Conservation (phyloP, 768 basidiomycete species). For the Boletellus ananiceps region DNA sequence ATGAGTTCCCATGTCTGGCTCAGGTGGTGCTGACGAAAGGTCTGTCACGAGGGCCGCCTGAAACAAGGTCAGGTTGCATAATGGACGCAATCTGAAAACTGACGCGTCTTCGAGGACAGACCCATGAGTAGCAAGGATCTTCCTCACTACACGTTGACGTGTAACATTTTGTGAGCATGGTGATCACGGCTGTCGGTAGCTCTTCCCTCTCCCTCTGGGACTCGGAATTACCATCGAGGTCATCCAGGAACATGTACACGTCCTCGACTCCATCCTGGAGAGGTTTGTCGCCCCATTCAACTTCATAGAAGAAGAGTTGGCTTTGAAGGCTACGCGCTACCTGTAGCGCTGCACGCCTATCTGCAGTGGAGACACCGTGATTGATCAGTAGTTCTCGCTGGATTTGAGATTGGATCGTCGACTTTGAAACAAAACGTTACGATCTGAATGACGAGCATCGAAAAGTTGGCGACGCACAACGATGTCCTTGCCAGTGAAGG, state of each 20-base stretch:
- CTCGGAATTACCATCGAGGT: constrained; percentile 63
- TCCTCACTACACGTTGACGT: constrained; percentile 82
- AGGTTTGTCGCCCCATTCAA: constrained; percentile 85
- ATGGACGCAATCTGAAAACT: constrained; percentile 11
- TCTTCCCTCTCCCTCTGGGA: constrained; percentile 58
- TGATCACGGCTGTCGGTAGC: constrained; percentile 87
- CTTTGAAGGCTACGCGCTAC: constrained; percentile 88
- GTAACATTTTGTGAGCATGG: constrained; percentile 87
- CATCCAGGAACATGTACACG: constrained; percentile 90
- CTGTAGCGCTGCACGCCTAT: constrained; percentile 78
- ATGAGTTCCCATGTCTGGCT: constrained; percentile 27
- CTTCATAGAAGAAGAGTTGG: constrained; percentile 94
- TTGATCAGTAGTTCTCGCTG: constrained; percentile 77
- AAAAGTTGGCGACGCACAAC: constrained; percentile 56
- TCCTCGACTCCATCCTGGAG: constrained; percentile 88
- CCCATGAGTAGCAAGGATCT: constrained; percentile 73
- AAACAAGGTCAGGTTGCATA: constrained; percentile 12
- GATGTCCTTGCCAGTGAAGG: constrained; percentile 93
- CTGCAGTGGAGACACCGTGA: constrained; percentile 68
- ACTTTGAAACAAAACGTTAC: constrained; percentile 42
- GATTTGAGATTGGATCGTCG: constrained; percentile 83
- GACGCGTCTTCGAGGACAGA: constrained; percentile 68
- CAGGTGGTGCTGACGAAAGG: constrained; percentile 11
- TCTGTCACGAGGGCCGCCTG: constrained; percentile 26
- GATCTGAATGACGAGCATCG: background rate